Evolutionary conservation across 306 rosid genomes (phyloP), one percentile per base, ranked within the genome.

Genomic region (Trifolium subterraneum): DNA sequence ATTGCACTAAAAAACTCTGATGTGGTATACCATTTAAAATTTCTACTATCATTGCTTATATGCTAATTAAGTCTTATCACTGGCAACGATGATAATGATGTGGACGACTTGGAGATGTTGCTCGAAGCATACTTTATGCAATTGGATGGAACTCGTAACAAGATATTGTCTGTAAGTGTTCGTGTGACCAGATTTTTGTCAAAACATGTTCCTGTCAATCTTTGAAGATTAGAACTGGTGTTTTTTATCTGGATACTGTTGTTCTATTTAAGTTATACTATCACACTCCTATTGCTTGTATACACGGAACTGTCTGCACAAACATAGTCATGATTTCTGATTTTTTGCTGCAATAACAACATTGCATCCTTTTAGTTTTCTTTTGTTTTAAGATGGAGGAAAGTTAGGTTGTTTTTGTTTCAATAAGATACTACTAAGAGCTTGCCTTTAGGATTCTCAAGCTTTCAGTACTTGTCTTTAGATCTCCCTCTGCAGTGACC

Each of bases 101-200:
- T 95, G 31, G 99, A 95, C 83, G 99, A 95, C 83, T 84, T 92
- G 72, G 98, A 95, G 84, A 95, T 95, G 99, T 80, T 95, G 89
- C 98, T 95, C 27, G 99, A 95, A 86, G 99, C 98, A 45, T 95
- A 95, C 79, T 95, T 95, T 82, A 92, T 95, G 93, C 98, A 95
- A 81, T 81, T 94, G 74, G 99, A 94, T 82, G 92, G 97, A 73
- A 92, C 99, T 42, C 99, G 96, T 36, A 92, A 94, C 93, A 94
- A 88, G 88, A 95, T 95, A 86, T 82, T 95, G 76, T 95, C 98
- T 48, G 99, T 94, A 75, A 91, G 98, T 88, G 13, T 73, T 45
- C 47, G 67, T 65, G 11, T 66, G 18, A 45, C 18, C 71, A 64
- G 58, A 42, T 20, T 69, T n/a, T n/a, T n/a, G n/a, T n/a, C n/a